Conservation (phyloP, 225 moss, liverwort and hornwort genomes). For the Rhytidiadelphus loreus region DNA sequence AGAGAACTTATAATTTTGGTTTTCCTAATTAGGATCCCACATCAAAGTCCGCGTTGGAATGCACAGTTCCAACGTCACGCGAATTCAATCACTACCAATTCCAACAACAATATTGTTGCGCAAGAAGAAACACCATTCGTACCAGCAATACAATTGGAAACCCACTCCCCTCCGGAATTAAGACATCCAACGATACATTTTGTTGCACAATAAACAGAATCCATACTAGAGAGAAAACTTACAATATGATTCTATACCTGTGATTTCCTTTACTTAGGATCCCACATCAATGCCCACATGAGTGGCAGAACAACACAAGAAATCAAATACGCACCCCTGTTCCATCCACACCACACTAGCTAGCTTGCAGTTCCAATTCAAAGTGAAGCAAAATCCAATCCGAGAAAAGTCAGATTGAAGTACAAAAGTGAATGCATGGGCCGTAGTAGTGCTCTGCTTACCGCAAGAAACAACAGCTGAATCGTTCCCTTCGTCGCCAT, state of each 20-base stretch:
- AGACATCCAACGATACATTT: background rate
- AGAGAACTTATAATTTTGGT: background rate
- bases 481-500: background rate
- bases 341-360: background rate
- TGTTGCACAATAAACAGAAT: background rate
- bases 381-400: background rate
- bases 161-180: background rate
- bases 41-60: background rate
- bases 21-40: background rate
- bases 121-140: background rate
- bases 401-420: background rate
- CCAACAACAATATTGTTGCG: background rate
- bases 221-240: too few species aligned
- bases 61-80: background rate
- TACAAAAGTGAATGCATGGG: background rate
- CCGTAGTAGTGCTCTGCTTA: background rate
- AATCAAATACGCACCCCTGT: background rate
- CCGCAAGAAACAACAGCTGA: constrained; percentile 1
- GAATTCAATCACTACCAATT: background rate
- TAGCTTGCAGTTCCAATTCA: background rate
- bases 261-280: background rate
- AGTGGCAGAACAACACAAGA: background rate
- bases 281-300: background rate
- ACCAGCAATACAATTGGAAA: background rate
- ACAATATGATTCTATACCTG: background rate